Evolutionary conservation across 1,284 basidiomycete genomes (phyloP), one percentile per base, ranked within the genome.

Genomic region (Malassezia japonica): DNA sequence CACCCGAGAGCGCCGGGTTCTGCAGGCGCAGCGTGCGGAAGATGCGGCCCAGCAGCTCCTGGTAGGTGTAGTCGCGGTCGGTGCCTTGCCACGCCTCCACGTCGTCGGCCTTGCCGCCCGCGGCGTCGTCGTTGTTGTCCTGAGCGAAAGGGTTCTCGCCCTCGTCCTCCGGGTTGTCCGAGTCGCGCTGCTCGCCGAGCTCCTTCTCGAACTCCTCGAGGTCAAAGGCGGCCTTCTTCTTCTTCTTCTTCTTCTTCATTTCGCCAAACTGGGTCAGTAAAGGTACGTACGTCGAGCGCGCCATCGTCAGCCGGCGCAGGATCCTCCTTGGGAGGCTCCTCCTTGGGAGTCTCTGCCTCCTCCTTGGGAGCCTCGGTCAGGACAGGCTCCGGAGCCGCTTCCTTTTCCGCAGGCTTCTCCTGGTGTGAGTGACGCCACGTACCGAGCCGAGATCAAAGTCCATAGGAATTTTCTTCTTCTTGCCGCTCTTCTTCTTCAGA

Each of bases 21-120:
- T 91, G 87, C 29, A 86, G 84, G 65, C 95, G 91, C 13, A 98
- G 81, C 34, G 86, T 84, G 51, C 79, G 79, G 78, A 92, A 96
- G 77, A 96, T 92, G 36, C 92, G 86, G 29, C 82, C 83, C 48
- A 99, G 82, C 41, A 98, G 87, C 87, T 96, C 91, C 48, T 82
- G 82, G 74, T 98, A 98, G 21, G 83, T 85, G 71, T 96, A 94
- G 75, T 96, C 92, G 36, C 92, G 82, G 74, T 92, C 88, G 57
- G 84, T 87, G 65, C 83, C 82, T 32, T 57, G 94, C 79, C 94
- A 94, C 90, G 53, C 76, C 43, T 70, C 64, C 21, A 55, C 52
- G 16, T 52, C 42, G 37, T 62, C 57, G 33, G 55, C 54, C 35
- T 56, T 59, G 18, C 54, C 31, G 2, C 44, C 38, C 6, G 48